Evolutionary conservation across 768 basidiomycete species (phyloP), one percentile per base, ranked within the genome.

Genomic region (Amanita thiersii): DNA sequence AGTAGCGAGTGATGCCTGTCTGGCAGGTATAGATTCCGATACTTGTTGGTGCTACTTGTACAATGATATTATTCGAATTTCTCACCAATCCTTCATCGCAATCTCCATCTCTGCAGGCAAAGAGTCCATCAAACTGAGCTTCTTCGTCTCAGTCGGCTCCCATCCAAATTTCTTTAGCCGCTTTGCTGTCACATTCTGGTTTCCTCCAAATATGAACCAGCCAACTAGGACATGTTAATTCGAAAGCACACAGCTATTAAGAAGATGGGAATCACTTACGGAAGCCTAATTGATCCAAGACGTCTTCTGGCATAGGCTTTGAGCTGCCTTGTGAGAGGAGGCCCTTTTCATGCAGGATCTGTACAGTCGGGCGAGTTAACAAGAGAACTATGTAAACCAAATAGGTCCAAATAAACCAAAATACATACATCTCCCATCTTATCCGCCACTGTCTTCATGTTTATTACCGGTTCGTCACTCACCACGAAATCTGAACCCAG

Each of bases 151-250:
- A 2, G 43, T 53, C 1, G 65, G 52, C 23, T 63, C 58, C 67
- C 69, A 69, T 25, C 69, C 66, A 8, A 70, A 50, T 23, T 50
- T 61, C 31, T 56, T 56, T 19, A 69, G 54, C 2, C 62, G 59
- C 18, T 60, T 52, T 1, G 63, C 46, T 20, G 54, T 59, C n/a
- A 55, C 61, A 33, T 61, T 59, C 6, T 54, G 53, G 43, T 64
- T 71, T 3, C 65, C 60, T 2, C 64, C 68, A 10, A 69, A 43
- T 10, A 67, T 46, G 7, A 58, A 64, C 69, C 65, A 70, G 6
- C 62, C 65, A 28, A 55, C 69, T 69, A 24, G 19, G 6, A 29
- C 1, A 30, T 12, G 1, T 8, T 15, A 12, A 19, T 43, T 20
- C 18, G 12, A 38, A 23, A 29, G 28, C 33, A 12, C 5, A 21